phyloP scores from a whole-genome alignment of 2,329 filamentous ascomycete genomes.

The Tolypocladium tropicale region DNA sequence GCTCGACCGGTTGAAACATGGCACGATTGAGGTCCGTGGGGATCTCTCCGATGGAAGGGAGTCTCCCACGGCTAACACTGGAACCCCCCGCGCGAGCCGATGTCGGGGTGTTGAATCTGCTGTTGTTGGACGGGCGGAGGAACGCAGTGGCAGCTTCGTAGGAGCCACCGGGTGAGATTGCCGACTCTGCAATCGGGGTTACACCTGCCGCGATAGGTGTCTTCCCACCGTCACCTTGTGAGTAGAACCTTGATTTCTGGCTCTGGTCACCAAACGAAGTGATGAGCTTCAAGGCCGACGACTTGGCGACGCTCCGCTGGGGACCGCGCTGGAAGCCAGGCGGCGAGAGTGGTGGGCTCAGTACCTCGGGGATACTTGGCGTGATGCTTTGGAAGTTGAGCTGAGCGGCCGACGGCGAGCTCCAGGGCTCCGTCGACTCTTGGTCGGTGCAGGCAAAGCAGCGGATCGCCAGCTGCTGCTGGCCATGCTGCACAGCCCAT shows the following conservation, averaged over 20 bases:
- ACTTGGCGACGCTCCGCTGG: conserved; percentile 60
- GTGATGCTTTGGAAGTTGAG: conserved; percentile 44
- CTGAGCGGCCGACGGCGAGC: conserved; percentile 65
- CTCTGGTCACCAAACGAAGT: conserved; percentile 68
- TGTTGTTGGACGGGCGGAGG: conserved; percentile 54
- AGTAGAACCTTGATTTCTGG: conserved; percentile 55
- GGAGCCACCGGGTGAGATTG: conserved; percentile 47
- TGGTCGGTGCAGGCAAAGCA: conserved; percentile 87
- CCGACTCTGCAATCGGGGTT: conserved; percentile 79
- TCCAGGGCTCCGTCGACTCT: conserved; percentile 80
- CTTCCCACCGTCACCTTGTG: conserved; percentile 41
- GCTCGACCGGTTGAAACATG: conserved; percentile 14
- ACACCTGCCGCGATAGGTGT: conserved; percentile 77
- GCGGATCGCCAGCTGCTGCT: conserved; percentile 82
- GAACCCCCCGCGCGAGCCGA: conserved; percentile 50
- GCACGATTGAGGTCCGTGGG: conserved; percentile 21
- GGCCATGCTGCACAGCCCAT: conserved; percentile 73
- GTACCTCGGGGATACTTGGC: conserved; percentile 47
- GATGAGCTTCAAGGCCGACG: conserved; percentile 79
- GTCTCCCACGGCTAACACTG: conserved; percentile 51
- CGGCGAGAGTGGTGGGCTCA: conserved; percentile 66
- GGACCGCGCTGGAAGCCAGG: conserved; percentile 52
- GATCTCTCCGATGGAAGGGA: conserved; percentile 66
- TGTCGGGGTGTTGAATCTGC: conserved; percentile 58
- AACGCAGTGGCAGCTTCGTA: conserved; percentile 58